These are phyloP conservation scores for Coffea humblotiana DNA, from an alignment of 305 asterid genomes.

Conservation along the genomic window DNA sequence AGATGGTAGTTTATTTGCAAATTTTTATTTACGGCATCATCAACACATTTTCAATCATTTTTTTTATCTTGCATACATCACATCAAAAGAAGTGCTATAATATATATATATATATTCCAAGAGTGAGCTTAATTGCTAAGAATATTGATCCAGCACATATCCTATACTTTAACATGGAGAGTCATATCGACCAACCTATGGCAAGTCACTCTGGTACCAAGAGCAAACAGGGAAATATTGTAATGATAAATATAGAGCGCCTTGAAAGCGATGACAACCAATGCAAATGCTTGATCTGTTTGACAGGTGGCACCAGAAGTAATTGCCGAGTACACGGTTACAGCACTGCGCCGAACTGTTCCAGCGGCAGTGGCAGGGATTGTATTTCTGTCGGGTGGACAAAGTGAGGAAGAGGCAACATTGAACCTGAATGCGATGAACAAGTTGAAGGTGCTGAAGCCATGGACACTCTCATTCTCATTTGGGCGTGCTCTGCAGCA, in stretches of 20 bases:
- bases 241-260: background rate
- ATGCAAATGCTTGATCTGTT: background rate
- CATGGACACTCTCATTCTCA: constrained; percentile 78
- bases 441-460: constrained; percentile 61
- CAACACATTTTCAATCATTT: no score
- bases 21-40: no score
- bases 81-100: no score
- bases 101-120: background rate
- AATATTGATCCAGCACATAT: background rate
- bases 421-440: constrained; percentile 69
- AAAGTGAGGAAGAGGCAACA: constrained; percentile 84
- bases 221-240: background rate
- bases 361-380: constrained; percentile 85
- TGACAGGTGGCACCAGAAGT: constrained; percentile 65
- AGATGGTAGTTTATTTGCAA: no score
- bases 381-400: constrained; percentile 85
- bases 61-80: no score
- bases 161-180: background rate
- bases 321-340: constrained; percentile 69
- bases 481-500: constrained; percentile 85
- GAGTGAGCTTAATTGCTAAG: background rate
- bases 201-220: background rate
- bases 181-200: background rate
- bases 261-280: background rate
- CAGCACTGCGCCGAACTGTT: constrained; percentile 66